Percentiles rank a stretch among this genome's conserved stretches.
phyloP scores from a whole-genome alignment of 2,329 filamentous ascomycete species.

The Septoria linicola region DNA sequence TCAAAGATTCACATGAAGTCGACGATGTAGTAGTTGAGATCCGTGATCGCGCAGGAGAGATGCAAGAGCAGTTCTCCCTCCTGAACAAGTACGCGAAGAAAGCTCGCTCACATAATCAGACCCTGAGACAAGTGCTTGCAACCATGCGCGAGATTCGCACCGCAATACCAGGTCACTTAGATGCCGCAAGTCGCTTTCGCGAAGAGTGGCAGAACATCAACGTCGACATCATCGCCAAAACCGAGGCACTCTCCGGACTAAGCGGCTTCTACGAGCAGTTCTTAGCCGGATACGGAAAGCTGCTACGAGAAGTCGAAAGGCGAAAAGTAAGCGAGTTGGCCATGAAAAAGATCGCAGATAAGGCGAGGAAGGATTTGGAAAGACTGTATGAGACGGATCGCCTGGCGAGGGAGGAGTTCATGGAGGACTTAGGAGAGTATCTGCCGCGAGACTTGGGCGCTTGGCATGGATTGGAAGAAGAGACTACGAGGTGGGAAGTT shows the following conservation, averaged over 20 bases:
- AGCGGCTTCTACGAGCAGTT: conserved; percentile 86
- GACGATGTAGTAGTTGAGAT: conserved; percentile 67
- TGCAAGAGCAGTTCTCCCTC: conserved; percentile 68
- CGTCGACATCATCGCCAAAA: conserved; percentile 63
- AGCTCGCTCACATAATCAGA: conserved; percentile 55
- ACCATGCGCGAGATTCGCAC: conserved; percentile 67
- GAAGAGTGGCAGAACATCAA: conserved; percentile 72
- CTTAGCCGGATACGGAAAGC: conserved; percentile 74
- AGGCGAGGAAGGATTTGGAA: conserved; percentile 74
- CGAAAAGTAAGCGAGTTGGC: conserved; percentile 70
- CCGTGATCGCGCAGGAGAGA: conserved; percentile 69
- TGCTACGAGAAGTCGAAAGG: conserved; percentile 80
- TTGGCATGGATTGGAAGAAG: conserved; percentile 31
- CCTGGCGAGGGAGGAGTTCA: conserved; percentile 72
- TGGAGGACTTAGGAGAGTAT: conserved; percentile 78
- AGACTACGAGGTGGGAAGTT: conserved; percentile 29
- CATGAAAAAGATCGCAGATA: conserved; percentile 70
- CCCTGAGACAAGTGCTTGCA: conserved; percentile 62
- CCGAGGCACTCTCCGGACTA: conserved; percentile 74
- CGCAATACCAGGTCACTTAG: conserved; percentile 64
- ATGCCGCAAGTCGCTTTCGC: conserved; percentile 63
- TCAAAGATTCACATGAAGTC: conserved; percentile 65
- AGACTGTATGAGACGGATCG: conserved; percentile 68
- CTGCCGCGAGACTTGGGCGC: conserved; percentile 55
- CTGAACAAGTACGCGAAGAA: conserved; percentile 64